A percentile compares a stretch with the other conserved stretches of the same genome.
phyloP scores from a whole-genome alignment of 139 green algal genomes.

The Asterochloris sp. region DNA sequence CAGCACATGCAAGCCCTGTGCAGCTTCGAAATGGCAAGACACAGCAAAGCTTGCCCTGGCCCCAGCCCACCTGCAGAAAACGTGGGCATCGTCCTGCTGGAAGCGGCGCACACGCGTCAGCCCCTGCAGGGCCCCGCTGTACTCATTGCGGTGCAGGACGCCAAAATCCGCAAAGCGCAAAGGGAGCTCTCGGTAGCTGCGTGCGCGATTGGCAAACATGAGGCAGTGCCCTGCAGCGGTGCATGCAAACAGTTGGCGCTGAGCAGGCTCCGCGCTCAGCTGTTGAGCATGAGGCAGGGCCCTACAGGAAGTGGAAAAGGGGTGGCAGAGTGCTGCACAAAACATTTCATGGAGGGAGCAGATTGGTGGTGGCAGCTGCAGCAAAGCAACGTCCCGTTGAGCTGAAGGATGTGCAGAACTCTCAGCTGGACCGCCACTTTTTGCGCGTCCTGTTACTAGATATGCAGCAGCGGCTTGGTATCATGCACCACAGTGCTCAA shows the following conservation, averaged over 20 bases:
- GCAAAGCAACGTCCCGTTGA: too few relatives aligned
- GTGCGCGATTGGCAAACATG: conserved; percentile 84
- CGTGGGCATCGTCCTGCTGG: conserved; percentile 98
- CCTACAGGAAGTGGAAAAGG: not conserved
- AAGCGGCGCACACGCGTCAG: conserved; percentile 94
- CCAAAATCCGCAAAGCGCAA: conserved; percentile 95
- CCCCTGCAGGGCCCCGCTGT: conserved; percentile 71
- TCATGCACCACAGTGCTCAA: too few relatives aligned
- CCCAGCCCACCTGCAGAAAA: conserved; percentile 82
- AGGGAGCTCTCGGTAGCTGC: conserved; percentile 95
- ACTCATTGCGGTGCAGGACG: conserved; percentile 97
- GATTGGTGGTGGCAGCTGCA: not conserved
- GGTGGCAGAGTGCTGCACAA: too few relatives aligned
- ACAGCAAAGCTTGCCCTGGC: too few relatives aligned
- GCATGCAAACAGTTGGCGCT: not conserved
- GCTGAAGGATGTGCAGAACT: too few relatives aligned
- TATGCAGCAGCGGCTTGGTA: too few relatives aligned
- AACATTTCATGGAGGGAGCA: too few relatives aligned
- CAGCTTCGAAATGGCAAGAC: too few relatives aligned
- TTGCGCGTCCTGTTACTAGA: too few relatives aligned
- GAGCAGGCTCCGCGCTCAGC: not conserved
- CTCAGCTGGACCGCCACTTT: too few relatives aligned
- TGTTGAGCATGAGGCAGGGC: not conserved
- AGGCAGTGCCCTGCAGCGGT: conserved; percentile 85
- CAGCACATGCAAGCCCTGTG: too few relatives aligned